Evolutionary conservation across 345 rosid species (phyloP).

Genomic region (Hypericum androsaemum): DNA sequence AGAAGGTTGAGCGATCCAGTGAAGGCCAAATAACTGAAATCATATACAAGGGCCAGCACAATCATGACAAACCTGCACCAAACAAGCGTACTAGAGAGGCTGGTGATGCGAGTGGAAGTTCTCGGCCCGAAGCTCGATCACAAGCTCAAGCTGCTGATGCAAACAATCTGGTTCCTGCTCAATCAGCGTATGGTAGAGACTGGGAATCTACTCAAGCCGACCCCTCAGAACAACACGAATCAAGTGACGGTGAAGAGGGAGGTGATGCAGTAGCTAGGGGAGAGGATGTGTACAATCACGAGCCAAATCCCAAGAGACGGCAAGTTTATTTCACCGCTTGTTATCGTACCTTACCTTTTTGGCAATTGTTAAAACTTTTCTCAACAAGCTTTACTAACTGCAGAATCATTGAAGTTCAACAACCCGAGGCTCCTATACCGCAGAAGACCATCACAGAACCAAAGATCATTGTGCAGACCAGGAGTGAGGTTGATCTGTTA

Average conservation of each 20-base stretch:
- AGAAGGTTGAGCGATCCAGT: constrained; percentile 82
- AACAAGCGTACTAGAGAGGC: constrained; percentile 56
- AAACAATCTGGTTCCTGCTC: constrained; percentile 9
- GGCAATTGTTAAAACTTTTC: neutral
- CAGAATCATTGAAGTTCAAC: constrained; percentile 41
- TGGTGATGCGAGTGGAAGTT: constrained; percentile 19
- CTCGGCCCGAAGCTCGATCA: constrained; percentile 17
- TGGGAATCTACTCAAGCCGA: constrained; percentile 32
- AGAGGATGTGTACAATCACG: constrained; percentile 39
- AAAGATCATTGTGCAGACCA: constrained; percentile 84
- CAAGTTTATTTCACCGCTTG: constrained; percentile 11
- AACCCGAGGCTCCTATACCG: constrained; percentile 36
- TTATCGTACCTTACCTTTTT: constrained; percentile 1
- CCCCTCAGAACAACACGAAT: constrained; percentile 22
- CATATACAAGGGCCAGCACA: constrained; percentile 88
- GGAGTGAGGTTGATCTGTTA: constrained; percentile 94
- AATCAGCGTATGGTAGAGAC: constrained; percentile 25
- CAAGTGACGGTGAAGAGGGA: constrained; percentile 42
- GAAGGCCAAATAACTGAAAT: constrained; percentile 89
- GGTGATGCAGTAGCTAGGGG: constrained; percentile 30
- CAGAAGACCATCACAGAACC: constrained; percentile 76
- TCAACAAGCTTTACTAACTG: constrained; percentile 5
- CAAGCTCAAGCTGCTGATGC: constrained; percentile 23
- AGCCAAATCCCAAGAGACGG: constrained; percentile 72
- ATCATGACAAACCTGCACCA: constrained; percentile 63